Percentiles rank a stretch among this genome's conserved stretches.
Conservation (phyloP, 148 eudicot genomes). For the Pharnaceum exiguum region DNA sequence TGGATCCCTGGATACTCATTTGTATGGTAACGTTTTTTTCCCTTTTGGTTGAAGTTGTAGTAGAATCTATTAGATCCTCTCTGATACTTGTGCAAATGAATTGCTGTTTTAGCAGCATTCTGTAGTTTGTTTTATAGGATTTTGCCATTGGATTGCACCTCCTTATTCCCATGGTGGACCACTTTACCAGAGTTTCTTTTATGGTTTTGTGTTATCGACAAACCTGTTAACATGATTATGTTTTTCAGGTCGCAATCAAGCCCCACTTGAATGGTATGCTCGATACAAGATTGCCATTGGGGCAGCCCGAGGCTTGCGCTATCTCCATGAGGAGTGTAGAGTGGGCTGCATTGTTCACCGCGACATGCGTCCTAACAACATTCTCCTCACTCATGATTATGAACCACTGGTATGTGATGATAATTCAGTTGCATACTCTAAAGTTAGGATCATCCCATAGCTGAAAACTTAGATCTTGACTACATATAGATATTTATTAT, state of each 20-base stretch:
- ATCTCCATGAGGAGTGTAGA: conserved; percentile 77
- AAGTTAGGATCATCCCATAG: too few species aligned
- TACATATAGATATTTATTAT: too few species aligned
- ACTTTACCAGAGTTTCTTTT: not conserved
- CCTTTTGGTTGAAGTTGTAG: not conserved
- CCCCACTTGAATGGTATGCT: conserved; percentile 58
- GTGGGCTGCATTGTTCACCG: conserved; percentile 80
- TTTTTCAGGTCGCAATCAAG: conserved; percentile 47
- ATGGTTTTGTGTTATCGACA: not conserved
- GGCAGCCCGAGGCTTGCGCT: conserved; percentile 66
- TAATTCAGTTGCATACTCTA: not conserved
- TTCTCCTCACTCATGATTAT: conserved; percentile 69
- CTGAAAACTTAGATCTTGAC: too few species aligned
- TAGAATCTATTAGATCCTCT: too few species aligned
- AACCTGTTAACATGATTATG: not conserved
- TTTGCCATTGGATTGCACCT: too few species aligned
- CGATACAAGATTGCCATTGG: conserved; percentile 65
- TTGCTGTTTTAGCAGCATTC: too few species aligned
- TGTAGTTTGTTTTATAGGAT: too few species aligned
- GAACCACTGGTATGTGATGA: conserved; percentile 51
- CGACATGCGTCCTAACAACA: conserved; percentile 79
- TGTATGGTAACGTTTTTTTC: conserved; percentile 38
- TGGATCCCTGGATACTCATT: conserved; percentile 52
- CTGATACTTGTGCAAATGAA: too few species aligned
- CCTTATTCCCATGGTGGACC: too few species aligned